Evolutionary conservation across 2,329 filamentous ascomycete genomes (phyloP).

Genomic region (Hypoxylon sp.): DNA sequence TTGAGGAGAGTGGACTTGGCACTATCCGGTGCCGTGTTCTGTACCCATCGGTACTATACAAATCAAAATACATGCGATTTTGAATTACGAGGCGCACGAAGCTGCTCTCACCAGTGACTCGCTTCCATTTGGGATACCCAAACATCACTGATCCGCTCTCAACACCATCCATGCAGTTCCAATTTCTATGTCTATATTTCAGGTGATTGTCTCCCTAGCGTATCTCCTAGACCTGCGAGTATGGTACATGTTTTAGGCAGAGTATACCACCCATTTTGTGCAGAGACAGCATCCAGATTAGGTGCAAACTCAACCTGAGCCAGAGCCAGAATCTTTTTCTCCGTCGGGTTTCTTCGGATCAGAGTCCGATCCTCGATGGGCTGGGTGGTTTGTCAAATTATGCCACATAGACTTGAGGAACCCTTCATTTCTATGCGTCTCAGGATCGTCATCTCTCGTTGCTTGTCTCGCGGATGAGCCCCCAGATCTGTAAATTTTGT

Average conservation of each 20-base stretch:
- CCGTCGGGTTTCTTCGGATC: slow-evolving; percentile 50
- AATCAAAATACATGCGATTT: slow-evolving; percentile 32
- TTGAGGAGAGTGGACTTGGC: slow-evolving; percentile 53
- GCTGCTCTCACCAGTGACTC: slow-evolving; percentile 32
- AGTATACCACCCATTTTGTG: slow-evolving; percentile 52
- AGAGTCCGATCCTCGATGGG: slow-evolving; percentile 61
- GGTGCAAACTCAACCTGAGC: slow-evolving; percentile 46
- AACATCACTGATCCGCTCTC: slow-evolving; percentile 42
- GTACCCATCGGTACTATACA: slow-evolving; percentile 49
- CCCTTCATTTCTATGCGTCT: slow-evolving; percentile 82
- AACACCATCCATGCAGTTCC: slow-evolving; percentile 50
- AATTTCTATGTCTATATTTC: slow-evolving; percentile 47
- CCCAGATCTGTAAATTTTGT: slow-evolving; percentile 26
- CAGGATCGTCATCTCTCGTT: slow-evolving; percentile 56
- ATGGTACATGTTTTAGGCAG: slow-evolving; percentile 52
- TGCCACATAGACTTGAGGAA: slow-evolving; percentile 97
- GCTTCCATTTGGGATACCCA: slow-evolving; percentile 36
- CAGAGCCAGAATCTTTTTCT: slow-evolving; percentile 49
- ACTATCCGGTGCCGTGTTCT: slow-evolving; percentile 39
- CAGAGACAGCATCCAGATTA: neutral
- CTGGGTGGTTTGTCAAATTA: slow-evolving; percentile 83
- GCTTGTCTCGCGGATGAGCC: slow-evolving; percentile 37
- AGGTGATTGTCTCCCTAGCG: slow-evolving; percentile 31
- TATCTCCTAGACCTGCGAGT: slow-evolving; percentile 39
- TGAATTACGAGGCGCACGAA: slow-evolving; percentile 26